Percentiles rank a stretch among this genome's conserved stretches.
phyloP scores from a whole-genome alignment of 2,329 filamentous ascomycete species.

The Albophoma yamanashiensis region DNA sequence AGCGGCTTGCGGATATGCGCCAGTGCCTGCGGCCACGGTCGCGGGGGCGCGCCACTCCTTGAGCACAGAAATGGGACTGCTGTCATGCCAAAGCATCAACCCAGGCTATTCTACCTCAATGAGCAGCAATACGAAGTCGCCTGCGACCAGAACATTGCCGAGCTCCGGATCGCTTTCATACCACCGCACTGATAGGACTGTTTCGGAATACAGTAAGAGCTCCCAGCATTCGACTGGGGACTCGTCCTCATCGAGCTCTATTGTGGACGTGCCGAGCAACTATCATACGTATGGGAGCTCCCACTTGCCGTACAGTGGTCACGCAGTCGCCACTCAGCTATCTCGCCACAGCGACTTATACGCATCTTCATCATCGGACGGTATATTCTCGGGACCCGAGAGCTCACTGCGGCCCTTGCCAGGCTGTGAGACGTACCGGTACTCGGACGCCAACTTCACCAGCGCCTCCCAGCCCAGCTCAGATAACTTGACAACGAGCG shows the following conservation, averaged over 20 bases:
- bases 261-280: neutral
- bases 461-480: neutral
- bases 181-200: conserved; percentile 13
- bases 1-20: conserved; percentile 14
- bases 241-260: neutral
- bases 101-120: conserved; percentile 2
- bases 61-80: conserved; percentile 5
- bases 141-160: conserved; percentile 10
- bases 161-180: conserved; percentile 10
- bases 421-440: neutral
- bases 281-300: neutral
- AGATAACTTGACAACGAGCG: neutral
- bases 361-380: neutral
- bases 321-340: neutral
- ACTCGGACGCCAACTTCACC: neutral
- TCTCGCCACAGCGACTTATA: neutral
- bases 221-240: neutral
- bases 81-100: conserved; percentile 11
- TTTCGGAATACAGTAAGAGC: conserved; percentile 1
- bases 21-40: conserved; percentile 5
- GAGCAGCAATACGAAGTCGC: conserved; percentile 9
- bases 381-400: neutral
- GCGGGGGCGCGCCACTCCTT: conserved; percentile 8
- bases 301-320: neutral
- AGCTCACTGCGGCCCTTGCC: neutral